Evolutionary conservation across 257 asterid species (phyloP).

Genomic region (Anisodus tanguticus): DNA sequence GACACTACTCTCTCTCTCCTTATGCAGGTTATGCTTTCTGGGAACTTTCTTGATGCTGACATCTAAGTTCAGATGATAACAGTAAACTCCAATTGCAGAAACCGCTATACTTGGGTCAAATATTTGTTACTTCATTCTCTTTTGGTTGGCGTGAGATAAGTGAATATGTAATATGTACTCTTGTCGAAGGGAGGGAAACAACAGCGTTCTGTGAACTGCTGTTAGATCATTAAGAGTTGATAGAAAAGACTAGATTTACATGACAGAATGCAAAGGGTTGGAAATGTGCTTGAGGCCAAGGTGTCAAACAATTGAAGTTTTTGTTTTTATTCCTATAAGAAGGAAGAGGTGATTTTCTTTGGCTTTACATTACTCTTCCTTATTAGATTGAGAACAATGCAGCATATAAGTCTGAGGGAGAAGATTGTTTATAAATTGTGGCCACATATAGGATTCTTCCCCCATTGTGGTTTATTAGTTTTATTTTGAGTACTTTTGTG

Average conservation of each 20-base stretch:
- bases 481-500: background rate
- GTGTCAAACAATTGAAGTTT: background rate
- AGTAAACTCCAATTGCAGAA: background rate
- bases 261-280: background rate
- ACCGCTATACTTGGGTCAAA: background rate
- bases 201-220: background rate
- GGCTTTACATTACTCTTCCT: background rate
- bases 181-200: constrained; percentile 15
- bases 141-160: background rate
- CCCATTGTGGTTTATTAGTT: background rate
- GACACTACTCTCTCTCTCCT: background rate
- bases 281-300: background rate
- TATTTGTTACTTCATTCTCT: too few species aligned
- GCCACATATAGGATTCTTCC: background rate
- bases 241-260: constrained; percentile 2
- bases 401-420: background rate
- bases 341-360: background rate
- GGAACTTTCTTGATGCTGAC: constrained; percentile 79
- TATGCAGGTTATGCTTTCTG: constrained; percentile 70
- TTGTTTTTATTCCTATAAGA: background rate
- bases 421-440: background rate
- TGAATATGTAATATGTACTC: background rate
- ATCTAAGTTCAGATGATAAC: constrained; percentile 38
- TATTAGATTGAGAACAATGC: background rate
- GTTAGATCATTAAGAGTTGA: background rate